Conservation (phyloP, 2,329 filamentous ascomycete species). For the Metarhizium robertsii region DNA sequence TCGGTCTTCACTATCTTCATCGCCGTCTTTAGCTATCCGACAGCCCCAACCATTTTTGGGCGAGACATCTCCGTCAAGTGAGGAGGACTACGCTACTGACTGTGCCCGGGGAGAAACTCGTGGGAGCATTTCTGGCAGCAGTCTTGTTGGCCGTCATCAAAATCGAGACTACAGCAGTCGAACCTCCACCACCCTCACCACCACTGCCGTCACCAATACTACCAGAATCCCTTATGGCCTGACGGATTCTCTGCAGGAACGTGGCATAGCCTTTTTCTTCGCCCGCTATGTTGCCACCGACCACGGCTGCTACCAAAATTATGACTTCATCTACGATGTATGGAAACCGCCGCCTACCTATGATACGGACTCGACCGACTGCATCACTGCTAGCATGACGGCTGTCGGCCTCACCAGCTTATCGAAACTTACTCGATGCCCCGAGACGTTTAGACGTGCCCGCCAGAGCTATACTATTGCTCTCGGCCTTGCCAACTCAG, state of each 20-base stretch:
- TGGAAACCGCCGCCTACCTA: constrained; percentile 34
- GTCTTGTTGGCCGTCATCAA: neutral
- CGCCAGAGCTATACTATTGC: constrained; percentile 42
- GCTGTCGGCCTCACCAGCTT: constrained; percentile 45
- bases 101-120: neutral
- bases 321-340: constrained; percentile 43
- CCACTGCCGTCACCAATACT: neutral
- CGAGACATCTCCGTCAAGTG: constrained; percentile 2
- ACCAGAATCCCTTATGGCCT: constrained; percentile 8
- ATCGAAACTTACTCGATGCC: constrained; percentile 33
- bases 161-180: neutral
- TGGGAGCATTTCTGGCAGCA: neutral
- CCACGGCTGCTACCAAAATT: constrained; percentile 38
- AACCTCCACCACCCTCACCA: neutral
- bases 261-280: constrained; percentile 40
- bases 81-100: neutral
- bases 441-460: constrained; percentile 35
- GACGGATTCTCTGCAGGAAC: constrained; percentile 27
- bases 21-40: constrained; percentile 2
- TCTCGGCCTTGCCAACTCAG: constrained; percentile 38
- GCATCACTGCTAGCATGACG: constrained; percentile 41
- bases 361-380: constrained; percentile 27
- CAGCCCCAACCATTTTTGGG: constrained; percentile 2
- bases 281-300: constrained; percentile 39
- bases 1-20: constrained; percentile 1